A percentile compares a stretch with the other conserved stretches of the same genome.
phyloP scores from a whole-genome alignment of 202 grass and related monocot genomes.

The Setaria italica region DNA sequence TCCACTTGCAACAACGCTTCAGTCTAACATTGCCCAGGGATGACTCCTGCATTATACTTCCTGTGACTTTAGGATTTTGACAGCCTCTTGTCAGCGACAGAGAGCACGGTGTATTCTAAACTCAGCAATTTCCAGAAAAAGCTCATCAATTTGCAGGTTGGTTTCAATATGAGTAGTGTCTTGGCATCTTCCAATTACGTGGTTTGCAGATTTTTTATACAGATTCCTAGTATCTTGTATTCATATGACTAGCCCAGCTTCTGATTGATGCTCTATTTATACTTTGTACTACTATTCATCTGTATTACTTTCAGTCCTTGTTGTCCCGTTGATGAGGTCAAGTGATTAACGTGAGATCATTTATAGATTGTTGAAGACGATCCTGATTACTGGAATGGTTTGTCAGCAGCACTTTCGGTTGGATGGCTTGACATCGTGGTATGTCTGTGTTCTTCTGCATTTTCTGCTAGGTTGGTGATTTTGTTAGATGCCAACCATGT shows the following conservation, averaged over 20 bases:
- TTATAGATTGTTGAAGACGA: constrained; percentile 82
- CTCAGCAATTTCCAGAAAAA: constrained; percentile 78
- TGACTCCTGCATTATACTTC: constrained; percentile 30
- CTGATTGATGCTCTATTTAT: constrained; percentile 29
- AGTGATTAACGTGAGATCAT: constrained; percentile 28
- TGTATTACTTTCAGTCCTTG: constrained; percentile 40
- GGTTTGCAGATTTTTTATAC: constrained; percentile 1
- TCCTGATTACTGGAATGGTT: constrained; percentile 85
- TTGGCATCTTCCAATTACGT: constrained; percentile 21
- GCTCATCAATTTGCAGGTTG: constrained; percentile 74
- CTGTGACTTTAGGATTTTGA: constrained; percentile 74
- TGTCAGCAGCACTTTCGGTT: constrained; percentile 86
- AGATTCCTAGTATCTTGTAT: constrained; percentile 13
- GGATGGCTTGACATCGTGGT: constrained; percentile 97
- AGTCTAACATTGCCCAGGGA: constrained; percentile 9
- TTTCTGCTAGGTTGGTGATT: constrained; percentile 36
- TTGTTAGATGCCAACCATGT: constrained; percentile 34
- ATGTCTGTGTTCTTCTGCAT: constrained; percentile 48
- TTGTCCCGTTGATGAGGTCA: constrained; percentile 32
- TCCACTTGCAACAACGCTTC: constrained; percentile 6
- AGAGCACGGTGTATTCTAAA: constrained; percentile 59
- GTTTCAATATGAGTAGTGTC: constrained; percentile 4
- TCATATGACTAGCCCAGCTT: constrained; percentile 6
- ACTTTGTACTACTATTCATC: constrained; percentile 39
- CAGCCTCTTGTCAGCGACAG: constrained; percentile 65